Evolutionary conservation across 768 basidiomycete species (phyloP).

Genomic region (Suillus ampliporus): DNA sequence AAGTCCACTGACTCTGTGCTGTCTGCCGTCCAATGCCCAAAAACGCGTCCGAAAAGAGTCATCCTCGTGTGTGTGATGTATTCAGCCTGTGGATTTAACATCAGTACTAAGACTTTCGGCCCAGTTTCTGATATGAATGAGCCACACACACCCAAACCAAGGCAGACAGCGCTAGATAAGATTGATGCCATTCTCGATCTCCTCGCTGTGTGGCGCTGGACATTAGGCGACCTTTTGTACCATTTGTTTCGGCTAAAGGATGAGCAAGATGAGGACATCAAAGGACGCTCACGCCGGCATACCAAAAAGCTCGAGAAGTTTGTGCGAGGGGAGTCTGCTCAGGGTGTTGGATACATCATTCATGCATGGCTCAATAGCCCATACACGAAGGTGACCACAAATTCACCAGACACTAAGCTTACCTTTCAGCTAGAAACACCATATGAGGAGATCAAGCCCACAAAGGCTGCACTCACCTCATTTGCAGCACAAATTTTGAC

Average conservation of each 20-base stretch:
- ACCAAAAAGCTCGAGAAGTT: neutral
- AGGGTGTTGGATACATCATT: neutral
- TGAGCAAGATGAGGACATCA: conserved; percentile 8
- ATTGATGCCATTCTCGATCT: conserved; percentile 4
- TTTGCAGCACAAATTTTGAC: conserved; percentile 9
- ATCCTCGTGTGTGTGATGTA: too few species aligned
- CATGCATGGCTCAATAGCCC: conserved; percentile 10
- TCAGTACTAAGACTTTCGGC: too few species aligned
- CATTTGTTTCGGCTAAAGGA: conserved; percentile 13
- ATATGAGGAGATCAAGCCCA: conserved; percentile 3
- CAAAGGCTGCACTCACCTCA: conserved; percentile 2
- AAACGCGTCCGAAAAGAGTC: too few species aligned
- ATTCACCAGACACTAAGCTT: neutral
- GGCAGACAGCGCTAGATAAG: neutral
- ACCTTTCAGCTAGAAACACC: neutral
- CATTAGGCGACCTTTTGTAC: conserved; percentile 15
- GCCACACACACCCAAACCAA: too few species aligned
- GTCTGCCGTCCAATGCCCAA: too few species aligned
- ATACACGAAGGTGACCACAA: neutral
- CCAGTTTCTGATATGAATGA: too few species aligned
- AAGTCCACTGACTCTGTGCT: too few species aligned
- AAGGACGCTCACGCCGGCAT: conserved; percentile 11
- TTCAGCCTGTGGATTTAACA: too few species aligned
- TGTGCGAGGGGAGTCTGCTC: neutral
- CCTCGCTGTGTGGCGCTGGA: conserved; percentile 1